Conservation (phyloP, 768 basidiomycete species). For the Xerocomellus chrysenteron region DNA sequence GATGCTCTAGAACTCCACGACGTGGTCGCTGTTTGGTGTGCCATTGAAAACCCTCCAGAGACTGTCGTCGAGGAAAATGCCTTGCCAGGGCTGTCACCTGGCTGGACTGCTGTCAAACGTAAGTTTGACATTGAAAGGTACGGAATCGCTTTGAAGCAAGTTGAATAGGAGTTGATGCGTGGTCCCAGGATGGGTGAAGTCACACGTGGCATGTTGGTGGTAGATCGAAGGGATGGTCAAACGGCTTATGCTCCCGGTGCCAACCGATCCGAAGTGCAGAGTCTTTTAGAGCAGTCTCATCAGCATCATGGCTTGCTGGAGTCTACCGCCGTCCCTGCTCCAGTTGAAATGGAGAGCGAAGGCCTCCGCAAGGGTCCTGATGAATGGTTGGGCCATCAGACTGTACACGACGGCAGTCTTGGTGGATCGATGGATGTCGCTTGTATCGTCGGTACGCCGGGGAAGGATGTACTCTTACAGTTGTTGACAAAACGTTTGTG, state of each 20-base stretch:
- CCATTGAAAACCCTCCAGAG: conserved; percentile 65
- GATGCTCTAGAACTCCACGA: conserved; percentile 92
- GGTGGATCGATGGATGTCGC: conserved; percentile 38
- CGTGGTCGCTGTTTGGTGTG: conserved; percentile 86
- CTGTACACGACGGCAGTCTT: conserved; percentile 17
- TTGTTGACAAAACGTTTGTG: conserved; percentile 58
- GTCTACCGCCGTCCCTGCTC: conserved; percentile 54
- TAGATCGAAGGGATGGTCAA: conserved; percentile 69
- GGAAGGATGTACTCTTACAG: conserved; percentile 47
- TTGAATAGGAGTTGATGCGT: not conserved
- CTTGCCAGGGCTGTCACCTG: conserved; percentile 35
- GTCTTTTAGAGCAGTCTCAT: conserved; percentile 42
- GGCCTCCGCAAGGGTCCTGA: conserved; percentile 14
- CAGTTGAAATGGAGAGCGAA: conserved; percentile 46
- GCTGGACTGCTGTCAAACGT: conserved; percentile 57
- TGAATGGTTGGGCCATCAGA: conserved; percentile 20
- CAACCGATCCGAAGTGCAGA: conserved; percentile 65
- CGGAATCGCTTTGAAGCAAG: not conserved
- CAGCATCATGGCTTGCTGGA: conserved; percentile 41
- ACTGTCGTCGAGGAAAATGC: conserved; percentile 23
- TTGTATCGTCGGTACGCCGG: conserved; percentile 65
- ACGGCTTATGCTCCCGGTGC: conserved; percentile 64
- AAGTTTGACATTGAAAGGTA: conserved; percentile 73
- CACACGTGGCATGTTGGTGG: conserved; percentile 85
- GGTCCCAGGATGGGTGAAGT: conserved; percentile 63